Evolutionary conservation across 129 eudicot genomes (phyloP).

Genomic region (Flaveria ramosissima): DNA sequence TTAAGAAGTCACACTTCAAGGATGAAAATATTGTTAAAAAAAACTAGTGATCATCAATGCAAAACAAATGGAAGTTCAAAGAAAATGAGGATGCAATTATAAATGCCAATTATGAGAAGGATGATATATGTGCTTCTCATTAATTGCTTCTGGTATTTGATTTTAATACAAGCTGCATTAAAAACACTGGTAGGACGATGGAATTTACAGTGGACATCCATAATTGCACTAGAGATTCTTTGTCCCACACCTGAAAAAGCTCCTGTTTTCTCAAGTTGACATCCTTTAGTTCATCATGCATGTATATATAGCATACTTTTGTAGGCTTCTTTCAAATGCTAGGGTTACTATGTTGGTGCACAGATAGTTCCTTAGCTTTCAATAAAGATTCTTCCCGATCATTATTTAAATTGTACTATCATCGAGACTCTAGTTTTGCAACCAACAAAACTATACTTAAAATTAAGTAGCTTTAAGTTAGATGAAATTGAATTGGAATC

Average conservation of each 20-base stretch:
- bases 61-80: background rate
- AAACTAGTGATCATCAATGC: conserved; percentile 16
- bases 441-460: conserved; percentile 15
- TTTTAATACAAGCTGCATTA: conserved; percentile 25
- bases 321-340: conserved; percentile 29
- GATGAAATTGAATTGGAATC: too few species aligned
- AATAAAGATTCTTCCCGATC: conserved; percentile 30
- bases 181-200: conserved; percentile 21
- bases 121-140: conserved; percentile 19
- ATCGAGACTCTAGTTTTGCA: conserved; percentile 30
- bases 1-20: too few species aligned
- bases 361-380: conserved; percentile 16
- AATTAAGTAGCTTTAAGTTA: conserved; percentile 9
- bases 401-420: conserved; percentile 19
- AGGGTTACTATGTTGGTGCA: conserved; percentile 38
- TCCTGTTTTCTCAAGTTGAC: conserved; percentile 36
- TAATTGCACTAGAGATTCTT: conserved; percentile 47
- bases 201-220: conserved; percentile 28
- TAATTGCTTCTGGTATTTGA: conserved; percentile 25
- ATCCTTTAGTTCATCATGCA: conserved; percentile 19
- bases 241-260: conserved; percentile 37
- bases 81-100: conserved; percentile 9
- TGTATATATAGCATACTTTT: conserved; percentile 25
- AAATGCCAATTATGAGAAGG: conserved; percentile 23
- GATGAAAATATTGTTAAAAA: too few species aligned